Conservation (phyloP, 2,329 filamentous ascomycete species). For the Myriosclerotinia scirpicola region DNA sequence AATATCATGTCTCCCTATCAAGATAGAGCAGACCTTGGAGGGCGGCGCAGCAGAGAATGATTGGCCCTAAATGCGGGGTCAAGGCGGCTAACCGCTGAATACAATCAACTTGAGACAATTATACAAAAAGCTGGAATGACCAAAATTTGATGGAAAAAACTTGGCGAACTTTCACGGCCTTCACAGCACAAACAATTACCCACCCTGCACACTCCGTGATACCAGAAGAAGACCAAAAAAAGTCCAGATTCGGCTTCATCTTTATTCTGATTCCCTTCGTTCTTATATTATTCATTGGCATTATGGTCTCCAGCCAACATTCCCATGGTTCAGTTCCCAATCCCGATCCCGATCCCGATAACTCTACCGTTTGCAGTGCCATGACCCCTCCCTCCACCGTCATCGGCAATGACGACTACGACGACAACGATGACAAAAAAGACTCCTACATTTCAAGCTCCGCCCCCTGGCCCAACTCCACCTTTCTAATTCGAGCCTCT, state of each 20-base stretch:
- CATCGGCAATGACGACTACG: background rate
- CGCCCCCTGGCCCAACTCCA: background rate
- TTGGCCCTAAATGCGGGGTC: slow-evolving; percentile 1
- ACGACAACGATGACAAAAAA: background rate
- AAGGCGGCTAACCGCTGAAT: background rate
- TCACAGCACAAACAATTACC: background rate
- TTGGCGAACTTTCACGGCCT: background rate
- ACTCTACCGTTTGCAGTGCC: background rate
- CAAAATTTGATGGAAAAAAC: background rate
- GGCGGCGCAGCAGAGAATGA: background rate
- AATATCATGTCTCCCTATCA: too few species aligned
- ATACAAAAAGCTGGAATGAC: background rate
- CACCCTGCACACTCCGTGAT: background rate
- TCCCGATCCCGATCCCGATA: slow-evolving; percentile 5
- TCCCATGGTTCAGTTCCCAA: background rate
- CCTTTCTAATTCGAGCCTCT: slow-evolving; percentile 4
- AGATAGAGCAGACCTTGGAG: too few species aligned
- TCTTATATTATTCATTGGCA: background rate
- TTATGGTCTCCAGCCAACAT: background rate
- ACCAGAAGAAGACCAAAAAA: too few species aligned
- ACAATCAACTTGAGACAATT: background rate
- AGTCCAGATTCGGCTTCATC: too few species aligned
- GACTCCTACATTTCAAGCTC: background rate
- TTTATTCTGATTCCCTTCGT: too few species aligned
- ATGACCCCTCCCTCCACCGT: background rate